A percentile compares a stretch with the other conserved stretches of the same genome.
phyloP scores from a whole-genome alignment of 192 early-diverging fungal species.

The Thamnidium elegans region DNA sequence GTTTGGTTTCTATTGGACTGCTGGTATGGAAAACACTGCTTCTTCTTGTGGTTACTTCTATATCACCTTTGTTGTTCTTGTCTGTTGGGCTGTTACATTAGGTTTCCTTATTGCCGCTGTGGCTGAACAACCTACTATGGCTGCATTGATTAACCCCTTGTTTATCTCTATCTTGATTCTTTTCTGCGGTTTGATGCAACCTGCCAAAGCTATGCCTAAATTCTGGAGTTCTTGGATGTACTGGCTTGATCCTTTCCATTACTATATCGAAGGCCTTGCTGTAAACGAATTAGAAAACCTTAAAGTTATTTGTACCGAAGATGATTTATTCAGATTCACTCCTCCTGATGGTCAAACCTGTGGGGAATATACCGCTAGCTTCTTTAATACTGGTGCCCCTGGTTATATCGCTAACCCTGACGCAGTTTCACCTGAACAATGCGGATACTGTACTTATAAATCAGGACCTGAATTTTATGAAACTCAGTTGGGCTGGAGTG shows the following conservation, averaged over 20 bases:
- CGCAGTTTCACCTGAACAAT: slow-evolving; percentile 34
- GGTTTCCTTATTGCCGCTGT: slow-evolving; percentile 71
- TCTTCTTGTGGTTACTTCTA: slow-evolving; percentile 62
- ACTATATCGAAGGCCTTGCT: slow-evolving; percentile 63
- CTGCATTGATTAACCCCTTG: slow-evolving; percentile 65
- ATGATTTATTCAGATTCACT: slow-evolving; percentile 54
- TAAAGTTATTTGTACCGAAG: slow-evolving; percentile 42
- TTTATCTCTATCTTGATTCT: slow-evolving; percentile 63
- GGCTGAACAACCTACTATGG: slow-evolving; percentile 54
- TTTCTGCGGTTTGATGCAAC: slow-evolving; percentile 71
- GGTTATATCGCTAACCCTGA: slow-evolving; percentile 17
- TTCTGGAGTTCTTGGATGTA: slow-evolving; percentile 72
- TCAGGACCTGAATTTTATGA: slow-evolving; percentile 56
- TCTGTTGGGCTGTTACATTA: slow-evolving; percentile 64
- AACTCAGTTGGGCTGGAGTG: slow-evolving; percentile 46
- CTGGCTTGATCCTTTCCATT: slow-evolving; percentile 64
- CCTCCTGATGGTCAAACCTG: slow-evolving; percentile 61
- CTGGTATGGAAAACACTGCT: slow-evolving; percentile 51
- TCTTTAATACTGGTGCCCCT: slow-evolving; percentile 3
- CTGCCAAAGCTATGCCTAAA: slow-evolving; percentile 54
- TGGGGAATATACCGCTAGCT: slow-evolving; percentile 40
- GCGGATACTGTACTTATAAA: slow-evolving; percentile 63
- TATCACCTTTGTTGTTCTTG: slow-evolving; percentile 52
- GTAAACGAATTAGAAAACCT: slow-evolving; percentile 57
- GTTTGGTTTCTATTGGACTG: slow-evolving; percentile 71